Conservation (phyloP, 345 rosid genomes). For the Hibiscus tridactylites region DNA sequence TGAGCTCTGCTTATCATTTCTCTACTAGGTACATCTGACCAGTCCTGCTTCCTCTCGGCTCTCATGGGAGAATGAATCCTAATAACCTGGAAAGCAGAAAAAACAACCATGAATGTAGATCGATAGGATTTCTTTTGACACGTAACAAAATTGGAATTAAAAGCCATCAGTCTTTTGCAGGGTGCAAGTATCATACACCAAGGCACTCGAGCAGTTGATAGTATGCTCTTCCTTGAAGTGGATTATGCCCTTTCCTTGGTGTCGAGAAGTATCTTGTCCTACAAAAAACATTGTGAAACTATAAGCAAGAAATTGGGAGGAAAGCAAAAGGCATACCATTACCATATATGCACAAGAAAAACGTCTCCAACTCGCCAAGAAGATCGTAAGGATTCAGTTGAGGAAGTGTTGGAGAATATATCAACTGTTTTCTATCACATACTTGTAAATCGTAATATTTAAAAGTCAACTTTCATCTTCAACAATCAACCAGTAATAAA, state of each 20-base stretch:
- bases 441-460: not conserved
- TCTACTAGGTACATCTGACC: slow-evolving; percentile 81
- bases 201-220: slow-evolving; percentile 96
- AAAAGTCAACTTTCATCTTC: not conserved
- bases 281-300: slow-evolving; percentile 6
- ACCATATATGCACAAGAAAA: not conserved
- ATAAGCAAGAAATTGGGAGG: not conserved
- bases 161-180: not conserved
- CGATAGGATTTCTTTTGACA: not conserved
- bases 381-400: not conserved
- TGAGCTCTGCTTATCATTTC: slow-evolving; percentile 71
- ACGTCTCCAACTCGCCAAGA: not conserved
- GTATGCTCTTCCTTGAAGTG: slow-evolving; percentile 96
- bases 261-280: slow-evolving; percentile 97
- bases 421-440: not conserved
- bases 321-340: not conserved
- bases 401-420: not conserved
- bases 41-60: slow-evolving; percentile 59
- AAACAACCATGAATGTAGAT: slow-evolving; percentile 2
- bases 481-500: not conserved
- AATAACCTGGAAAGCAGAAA: slow-evolving; percentile 47
- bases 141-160: not conserved
- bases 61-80: slow-evolving; percentile 96
- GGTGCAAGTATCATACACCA: slow-evolving; percentile 46
- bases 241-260: slow-evolving; percentile 94